A percentile compares a stretch with the other conserved stretches of the same genome.
Conservation (phyloP, 768 basidiomycete species). For the Lactifluus pinguis region DNA sequence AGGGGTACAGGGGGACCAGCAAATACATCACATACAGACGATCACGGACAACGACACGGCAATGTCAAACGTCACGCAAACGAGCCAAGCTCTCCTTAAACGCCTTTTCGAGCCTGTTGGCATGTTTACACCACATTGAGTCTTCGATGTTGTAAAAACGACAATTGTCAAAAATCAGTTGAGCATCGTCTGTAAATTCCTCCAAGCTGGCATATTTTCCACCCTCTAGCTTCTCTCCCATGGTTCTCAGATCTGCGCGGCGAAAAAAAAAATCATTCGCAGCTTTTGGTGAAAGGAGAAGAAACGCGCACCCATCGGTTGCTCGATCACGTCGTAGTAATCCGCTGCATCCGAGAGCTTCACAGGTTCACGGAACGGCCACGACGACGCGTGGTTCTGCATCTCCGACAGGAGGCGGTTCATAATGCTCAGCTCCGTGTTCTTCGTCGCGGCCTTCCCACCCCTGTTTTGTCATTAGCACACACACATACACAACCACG, state of each 20-base stretch:
- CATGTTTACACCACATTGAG: constrained; percentile 75
- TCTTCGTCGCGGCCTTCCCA: constrained; percentile 39
- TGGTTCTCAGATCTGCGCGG: constrained; percentile 68
- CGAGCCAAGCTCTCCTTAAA: constrained; percentile 44
- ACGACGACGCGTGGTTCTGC: constrained; percentile 66
- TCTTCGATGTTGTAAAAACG: constrained; percentile 76
- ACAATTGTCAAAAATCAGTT: constrained; percentile 86
- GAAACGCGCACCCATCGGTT: constrained; percentile 77
- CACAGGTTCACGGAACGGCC: constrained; percentile 85
- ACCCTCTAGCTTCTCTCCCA: constrained; percentile 84
- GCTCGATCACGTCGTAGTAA: constrained; percentile 81
- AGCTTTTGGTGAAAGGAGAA: neutral
- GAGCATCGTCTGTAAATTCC: constrained; percentile 68
- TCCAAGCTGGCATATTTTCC: constrained; percentile 73
- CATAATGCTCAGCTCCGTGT: constrained; percentile 58
- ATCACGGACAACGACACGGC: neutral
- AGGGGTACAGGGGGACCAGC: neutral
- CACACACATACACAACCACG: neutral
- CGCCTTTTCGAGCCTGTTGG: constrained; percentile 73
- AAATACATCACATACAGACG: neutral
- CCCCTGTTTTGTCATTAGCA: constrained; percentile 19
- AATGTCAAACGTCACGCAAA: constrained; percentile 13
- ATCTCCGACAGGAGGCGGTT: constrained; percentile 72
- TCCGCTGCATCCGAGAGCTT: constrained; percentile 71
- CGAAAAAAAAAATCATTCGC: neutral